Base-by-base conservation (phyloP, 768 basidiomycete species). In the Russula sp. region DNA sequence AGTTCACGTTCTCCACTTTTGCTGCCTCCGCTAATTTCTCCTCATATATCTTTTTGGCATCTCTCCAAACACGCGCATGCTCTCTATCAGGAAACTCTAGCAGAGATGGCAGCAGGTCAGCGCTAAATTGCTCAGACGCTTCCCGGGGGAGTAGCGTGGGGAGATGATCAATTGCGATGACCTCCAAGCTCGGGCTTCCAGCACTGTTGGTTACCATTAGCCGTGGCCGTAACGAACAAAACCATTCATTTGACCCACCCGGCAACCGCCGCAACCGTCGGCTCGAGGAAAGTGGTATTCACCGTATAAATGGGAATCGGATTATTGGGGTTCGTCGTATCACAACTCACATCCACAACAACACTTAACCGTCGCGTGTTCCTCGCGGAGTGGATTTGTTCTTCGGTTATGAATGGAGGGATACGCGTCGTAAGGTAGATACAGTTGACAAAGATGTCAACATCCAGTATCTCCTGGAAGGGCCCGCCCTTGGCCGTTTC, bases 401-500 rank as follows among this genome's bases (percentile, higher is more conserved):
- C 83, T 32, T 75, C 72, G 5, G 85, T 85, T 51, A 97, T 62
- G 73, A 98, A 98, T n/a, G 85, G 76, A 0, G 93, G 92, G 58
- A 96, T 93, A 62, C 79, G 72, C 18, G 86, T 83, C n/a, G 84
- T 86, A 54, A 99, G 86, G 74, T 98, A 98, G 73, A 99, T 99
- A 81, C 97, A 98, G 78, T 99, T 99, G 80, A 98, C 85, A 70
- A 99, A 98, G 69, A 99, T 85, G 76, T 99, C 96, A 65, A 93
- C 96, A 65, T 93, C 92, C 34, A 98, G 82, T 62, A 99, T 93
- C 77, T 98, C 96, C 49, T 82, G 74, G 79, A 98, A 98, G 0
- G 97, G 97, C 2, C 97, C 97, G 35, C 95, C 95, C 76, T 93
- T 95, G 69, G 88, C 89, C 7, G 97, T 99, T 77, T 99, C 97